Evolutionary conservation across 2,329 filamentous ascomycete genomes (phyloP), one percentile per base, ranked within the genome.

Genomic region (Emmonsia crescens): DNA sequence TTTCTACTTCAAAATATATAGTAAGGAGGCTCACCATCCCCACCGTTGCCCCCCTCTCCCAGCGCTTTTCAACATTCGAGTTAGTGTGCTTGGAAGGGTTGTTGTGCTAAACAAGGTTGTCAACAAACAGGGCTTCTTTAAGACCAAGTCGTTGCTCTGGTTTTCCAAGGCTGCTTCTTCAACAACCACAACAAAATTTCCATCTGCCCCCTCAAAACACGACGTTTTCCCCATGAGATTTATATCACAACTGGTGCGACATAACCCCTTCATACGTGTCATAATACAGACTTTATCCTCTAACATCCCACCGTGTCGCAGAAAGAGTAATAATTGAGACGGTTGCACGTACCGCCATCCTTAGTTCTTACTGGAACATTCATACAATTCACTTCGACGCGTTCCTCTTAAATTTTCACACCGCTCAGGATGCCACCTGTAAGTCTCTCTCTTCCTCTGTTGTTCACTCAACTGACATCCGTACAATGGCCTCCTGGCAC

Each of bases 351-450:
- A 38, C 33, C 36, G n/a, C 52, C 40, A 42, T 29, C 16, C 24
- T 59, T 36, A 31, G 21, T 59, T 51, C 19, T 19, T 46, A n/a
- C 33, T 49, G 5, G 31, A 29, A 42, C n/a, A 5, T 59, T 36
- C 21, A 31, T 29, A 29, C 21, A 57, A 44, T 29, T 49, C 44
- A 40, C 14, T 57, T 61, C 5, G 40, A 66, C 63, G 68, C 69
- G 51, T 61, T 61, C 24, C 5, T 49, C 33, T 49, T 42, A 38
- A 51, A 21, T 42, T 5, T 44, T 57, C 29, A 72, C 63, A 69
- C 72, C 71, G 44, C 44, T 40, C 70, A 78, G 74, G 69, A 85
- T 85, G 82, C 80, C 81, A 77, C 79, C 80, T 69, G 82, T 84
- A 80, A 79, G 81, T 79, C 63, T 38, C 62, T 61, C 61, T 58